A percentile compares a stretch with the other conserved stretches of the same genome.
Evolutionary conservation across 139 green algal species (phyloP).

Genomic region (Picochlorum sp.): DNA sequence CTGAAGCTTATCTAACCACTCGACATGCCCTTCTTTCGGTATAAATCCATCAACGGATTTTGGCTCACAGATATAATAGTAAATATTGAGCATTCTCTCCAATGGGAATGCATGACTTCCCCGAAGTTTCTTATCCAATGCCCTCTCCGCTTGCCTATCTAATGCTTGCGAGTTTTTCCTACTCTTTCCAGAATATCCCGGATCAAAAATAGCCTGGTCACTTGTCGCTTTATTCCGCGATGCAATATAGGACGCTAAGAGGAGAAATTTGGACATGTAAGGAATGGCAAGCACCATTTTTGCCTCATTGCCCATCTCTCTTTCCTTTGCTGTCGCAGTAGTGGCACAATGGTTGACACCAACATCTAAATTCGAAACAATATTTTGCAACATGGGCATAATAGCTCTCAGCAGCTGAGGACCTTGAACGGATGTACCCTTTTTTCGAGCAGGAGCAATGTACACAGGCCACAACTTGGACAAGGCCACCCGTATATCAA

Average conservation of each 20-base stretch:
- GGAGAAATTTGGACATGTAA: slow-evolving; percentile 37
- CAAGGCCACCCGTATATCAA: neutral
- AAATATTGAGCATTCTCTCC: slow-evolving; percentile 49
- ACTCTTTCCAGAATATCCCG: neutral
- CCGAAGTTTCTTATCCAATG: slow-evolving; percentile 36
- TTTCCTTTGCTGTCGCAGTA: neutral
- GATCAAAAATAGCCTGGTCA: slow-evolving; percentile 43
- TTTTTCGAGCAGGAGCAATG: neutral
- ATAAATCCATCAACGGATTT: slow-evolving; percentile 19
- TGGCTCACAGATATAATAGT: slow-evolving; percentile 33
- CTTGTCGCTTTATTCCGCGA: slow-evolving; percentile 42
- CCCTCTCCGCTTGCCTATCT: slow-evolving; percentile 40
- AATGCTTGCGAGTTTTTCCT: slow-evolving; percentile 16
- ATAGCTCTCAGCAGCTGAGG: slow-evolving; percentile 1
- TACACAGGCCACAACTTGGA: neutral
- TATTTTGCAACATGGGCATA: neutral
- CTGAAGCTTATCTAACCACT: slow-evolving; percentile 4
- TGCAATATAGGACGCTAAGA: slow-evolving; percentile 48
- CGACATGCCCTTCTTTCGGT: neutral
- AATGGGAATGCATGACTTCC: slow-evolving; percentile 52
- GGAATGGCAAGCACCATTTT: slow-evolving; percentile 33
- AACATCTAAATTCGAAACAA: neutral
- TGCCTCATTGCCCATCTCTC: slow-evolving; percentile 13
- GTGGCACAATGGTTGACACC: neutral
- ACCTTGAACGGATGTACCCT: neutral